A percentile compares a stretch with the other conserved stretches of the same genome.
phyloP scores from a whole-genome alignment of 2,329 filamentous ascomycete species.

The Curvularia spicifera region DNA sequence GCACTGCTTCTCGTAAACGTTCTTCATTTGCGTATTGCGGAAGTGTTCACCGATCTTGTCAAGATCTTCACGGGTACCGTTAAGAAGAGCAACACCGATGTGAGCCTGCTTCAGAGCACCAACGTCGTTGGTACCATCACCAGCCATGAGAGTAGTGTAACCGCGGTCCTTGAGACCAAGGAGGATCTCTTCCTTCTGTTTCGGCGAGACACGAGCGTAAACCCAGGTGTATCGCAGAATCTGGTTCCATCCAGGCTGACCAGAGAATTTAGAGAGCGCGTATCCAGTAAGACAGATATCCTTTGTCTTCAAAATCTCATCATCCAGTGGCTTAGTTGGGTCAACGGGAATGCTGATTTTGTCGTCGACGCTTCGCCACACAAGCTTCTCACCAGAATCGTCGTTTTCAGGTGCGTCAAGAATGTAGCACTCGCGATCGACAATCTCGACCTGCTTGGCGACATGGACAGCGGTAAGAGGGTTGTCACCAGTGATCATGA shows the following conservation, averaged over 20 bases:
- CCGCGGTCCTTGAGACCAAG: constrained; percentile 94
- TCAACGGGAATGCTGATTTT: constrained; percentile 85
- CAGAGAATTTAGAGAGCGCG: constrained; percentile 86
- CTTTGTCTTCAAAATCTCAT: constrained; percentile 79
- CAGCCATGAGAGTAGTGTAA: constrained; percentile 98
- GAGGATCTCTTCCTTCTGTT: constrained; percentile 99
- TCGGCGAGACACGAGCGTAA: constrained; percentile 95
- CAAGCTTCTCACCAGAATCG: constrained; percentile 76
- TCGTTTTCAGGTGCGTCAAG: constrained; percentile 94
- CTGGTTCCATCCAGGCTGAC: constrained; percentile 74
- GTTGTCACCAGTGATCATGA: constrained; percentile 99
- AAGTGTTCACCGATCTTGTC: constrained; percentile 91
- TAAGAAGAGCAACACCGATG: constrained; percentile 93
- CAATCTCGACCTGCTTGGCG: constrained; percentile 93
- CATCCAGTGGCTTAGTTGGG: constrained; percentile 78
- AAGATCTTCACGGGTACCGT: constrained; percentile 90
- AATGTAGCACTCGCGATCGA: constrained; percentile 93
- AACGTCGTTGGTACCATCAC: constrained; percentile 97
- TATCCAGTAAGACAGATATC: constrained; percentile 97
- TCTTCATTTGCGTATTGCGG: constrained; percentile 96
- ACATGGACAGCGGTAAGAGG: constrained; percentile 96
- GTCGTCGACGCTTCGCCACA: constrained; percentile 96
- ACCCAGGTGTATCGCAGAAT: constrained; percentile 93
- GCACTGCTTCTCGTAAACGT: constrained; percentile 96
- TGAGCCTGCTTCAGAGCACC: constrained; percentile 98